Base-by-base conservation (phyloP, 148 eudicot genomes). In the Talinum fruticosum region DNA sequence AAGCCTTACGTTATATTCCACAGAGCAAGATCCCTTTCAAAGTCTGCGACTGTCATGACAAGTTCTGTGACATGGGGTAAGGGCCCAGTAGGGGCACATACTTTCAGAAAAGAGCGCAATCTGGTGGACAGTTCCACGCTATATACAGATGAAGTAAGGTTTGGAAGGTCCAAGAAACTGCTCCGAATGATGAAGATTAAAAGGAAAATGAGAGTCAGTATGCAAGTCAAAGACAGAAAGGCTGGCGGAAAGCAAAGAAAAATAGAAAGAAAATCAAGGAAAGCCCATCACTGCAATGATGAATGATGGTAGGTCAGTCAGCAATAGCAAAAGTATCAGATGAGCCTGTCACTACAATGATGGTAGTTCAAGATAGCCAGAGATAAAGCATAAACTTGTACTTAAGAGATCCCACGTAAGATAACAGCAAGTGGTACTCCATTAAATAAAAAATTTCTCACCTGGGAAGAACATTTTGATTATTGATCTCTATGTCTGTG, bases 141-240 rank as follows among this genome's bases (percentile, higher is more conserved):
- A 77, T 82, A 85, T 62, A 82, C 75, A n/a, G 84, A 53, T 29
- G 87, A 76, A 15, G 87, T 82, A 28, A 85, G 75, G 72, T 85
- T 85, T 18, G 87, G 87, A 29, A 85, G 84, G 73, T 85, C 87
- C 76, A 85, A 74, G 79, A 82, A 82, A 51, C 87, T 84, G 82
- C 66, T 61, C 65, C 8, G 62, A 24, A 73, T 26, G 26, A 32
- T 12, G 37, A 80, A 16, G 67, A 30, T 69, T 16, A 70, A 19
- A 57, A n/a, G 19, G 33, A 51, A 10, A 19, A 49, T 45, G 68
- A 14, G 36, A 71, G 35, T 53, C 65, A 71, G 51, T n/a, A 29
- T 35, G 34, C 0, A 24, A 41, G 73, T 12, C 5, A 19, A n/a
- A n/a, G 36, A 73, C 26, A 75, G 38, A 69, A 44, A 49, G 49